A percentile compares a stretch with the other conserved stretches of the same genome.
phyloP scores from a whole-genome alignment of 2,329 filamentous ascomycete genomes.

The Aschersonia sp. region DNA sequence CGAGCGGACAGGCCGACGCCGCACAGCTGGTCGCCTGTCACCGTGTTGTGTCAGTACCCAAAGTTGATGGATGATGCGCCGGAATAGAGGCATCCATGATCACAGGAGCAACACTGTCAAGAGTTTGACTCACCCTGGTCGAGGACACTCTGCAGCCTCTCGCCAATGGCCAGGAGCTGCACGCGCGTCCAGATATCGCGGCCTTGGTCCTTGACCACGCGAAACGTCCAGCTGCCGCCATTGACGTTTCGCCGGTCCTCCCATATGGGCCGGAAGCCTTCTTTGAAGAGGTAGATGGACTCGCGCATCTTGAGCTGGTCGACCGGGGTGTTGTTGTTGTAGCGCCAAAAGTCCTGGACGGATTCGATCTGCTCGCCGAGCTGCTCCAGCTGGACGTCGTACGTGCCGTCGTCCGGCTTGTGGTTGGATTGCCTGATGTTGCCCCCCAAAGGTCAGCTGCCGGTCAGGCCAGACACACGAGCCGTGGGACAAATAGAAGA shows the following conservation, averaged over 20 bases:
- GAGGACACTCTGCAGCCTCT: constrained; percentile 61
- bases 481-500: neutral
- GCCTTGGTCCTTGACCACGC: constrained; percentile 61
- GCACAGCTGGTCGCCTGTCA: constrained; percentile 67
- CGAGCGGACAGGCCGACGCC: constrained; percentile 77
- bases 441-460: neutral
- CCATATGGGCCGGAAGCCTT: constrained; percentile 64
- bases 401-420: constrained; percentile 27
- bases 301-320: constrained; percentile 63
- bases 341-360: constrained; percentile 73
- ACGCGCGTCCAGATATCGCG: constrained; percentile 71
- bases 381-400: constrained; percentile 44
- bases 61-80: too few relatives aligned
- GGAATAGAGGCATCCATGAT: too few relatives aligned
- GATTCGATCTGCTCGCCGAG: constrained; percentile 56
- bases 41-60: neutral
- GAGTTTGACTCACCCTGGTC: constrained; percentile 42
- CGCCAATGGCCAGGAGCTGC: constrained; percentile 69
- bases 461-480: neutral
- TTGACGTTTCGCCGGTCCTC: constrained; percentile 75
- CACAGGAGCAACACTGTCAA: neutral
- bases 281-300: constrained; percentile 67
- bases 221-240: constrained; percentile 86
- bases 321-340: constrained; percentile 69
- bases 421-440: constrained; percentile 17